Conservation (phyloP, 2,329 filamentous ascomycete genomes). For the Ophiocordyceps polyrhachis-furcata region DNA sequence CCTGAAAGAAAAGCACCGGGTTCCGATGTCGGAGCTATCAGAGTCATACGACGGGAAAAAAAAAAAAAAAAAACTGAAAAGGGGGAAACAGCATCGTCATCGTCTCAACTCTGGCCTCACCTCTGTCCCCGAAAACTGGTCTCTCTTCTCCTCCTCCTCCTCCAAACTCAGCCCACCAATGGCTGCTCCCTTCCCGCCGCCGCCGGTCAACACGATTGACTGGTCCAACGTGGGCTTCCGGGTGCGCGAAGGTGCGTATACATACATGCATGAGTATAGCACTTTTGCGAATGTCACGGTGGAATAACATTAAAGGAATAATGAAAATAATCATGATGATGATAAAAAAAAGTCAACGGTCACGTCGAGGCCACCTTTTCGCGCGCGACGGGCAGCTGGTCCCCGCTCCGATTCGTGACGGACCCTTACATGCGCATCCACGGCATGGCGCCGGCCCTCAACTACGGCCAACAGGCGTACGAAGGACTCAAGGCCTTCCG, state of each 20-base stretch:
- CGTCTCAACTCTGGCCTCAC: not conserved
- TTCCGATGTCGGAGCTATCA: not conserved
- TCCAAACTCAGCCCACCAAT: conserved; percentile 12
- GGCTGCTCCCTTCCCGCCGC: conserved; percentile 47
- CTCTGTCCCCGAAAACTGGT: not conserved
- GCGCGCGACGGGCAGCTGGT: conserved; percentile 56
- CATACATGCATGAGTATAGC: too few relatives aligned
- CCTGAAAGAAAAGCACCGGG: too few relatives aligned
- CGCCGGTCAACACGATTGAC: conserved; percentile 67
- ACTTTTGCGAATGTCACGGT: too few relatives aligned
- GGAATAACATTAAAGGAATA: not conserved
- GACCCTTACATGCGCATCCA: conserved; percentile 79
- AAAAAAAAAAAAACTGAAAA: not conserved
- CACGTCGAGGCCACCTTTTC: conserved; percentile 83
- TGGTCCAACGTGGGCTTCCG: conserved; percentile 89
- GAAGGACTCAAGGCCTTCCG: conserved; percentile 98
- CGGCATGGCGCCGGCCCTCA: conserved; percentile 85
- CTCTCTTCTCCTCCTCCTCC: too few relatives aligned
- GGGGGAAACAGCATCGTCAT: too few relatives aligned
- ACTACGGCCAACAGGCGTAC: conserved; percentile 96
- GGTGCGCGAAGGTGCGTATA: conserved; percentile 56
- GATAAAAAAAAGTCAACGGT: conserved; percentile 51
- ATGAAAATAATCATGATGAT: too few relatives aligned
- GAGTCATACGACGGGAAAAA: not conserved
- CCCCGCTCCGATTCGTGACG: conserved; percentile 55